Conservation (phyloP, 257 asterid species). For the Solanum dulcamara region DNA sequence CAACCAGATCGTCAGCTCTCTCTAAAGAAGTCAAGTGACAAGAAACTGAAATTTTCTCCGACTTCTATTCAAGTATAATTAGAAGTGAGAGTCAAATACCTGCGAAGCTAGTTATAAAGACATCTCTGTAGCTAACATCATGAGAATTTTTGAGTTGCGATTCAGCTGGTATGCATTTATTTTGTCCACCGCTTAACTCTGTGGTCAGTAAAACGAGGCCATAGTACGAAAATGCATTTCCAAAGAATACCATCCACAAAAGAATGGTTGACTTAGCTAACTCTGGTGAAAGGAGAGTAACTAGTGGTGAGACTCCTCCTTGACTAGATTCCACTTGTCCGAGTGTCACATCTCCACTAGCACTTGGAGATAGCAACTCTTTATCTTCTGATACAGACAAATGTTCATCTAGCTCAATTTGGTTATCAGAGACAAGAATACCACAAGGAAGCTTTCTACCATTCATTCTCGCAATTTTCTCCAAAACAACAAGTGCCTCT, state of each 20-base stretch:
- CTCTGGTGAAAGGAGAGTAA: constrained; percentile 56
- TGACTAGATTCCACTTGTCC: constrained; percentile 3
- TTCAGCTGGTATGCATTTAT: constrained; percentile 19
- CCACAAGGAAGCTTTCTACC: constrained; percentile 20
- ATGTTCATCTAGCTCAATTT: constrained; percentile 1
- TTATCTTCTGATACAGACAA: constrained; percentile 28
- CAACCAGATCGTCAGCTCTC: constrained; percentile 3
- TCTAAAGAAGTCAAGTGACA: background rate
- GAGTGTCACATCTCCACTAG: constrained; percentile 7
- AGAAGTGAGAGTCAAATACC: constrained; percentile 27
- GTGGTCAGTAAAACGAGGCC: constrained; percentile 76
- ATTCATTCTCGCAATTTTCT: constrained; percentile 13
- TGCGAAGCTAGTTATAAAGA: constrained; percentile 63
- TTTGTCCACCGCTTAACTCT: constrained; percentile 40
- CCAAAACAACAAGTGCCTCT: constrained; percentile 16
- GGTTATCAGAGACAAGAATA: constrained; percentile 10
- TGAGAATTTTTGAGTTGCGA: constrained; percentile 21
- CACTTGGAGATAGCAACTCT: constrained; percentile 29
- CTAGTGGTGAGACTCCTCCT: constrained; percentile 27
- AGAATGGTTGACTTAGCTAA: constrained; percentile 51
- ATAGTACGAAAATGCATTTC: constrained; percentile 65
- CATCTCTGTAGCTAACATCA: constrained; percentile 40
- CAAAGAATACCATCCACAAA: constrained; percentile 62
- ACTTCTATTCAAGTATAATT: background rate
- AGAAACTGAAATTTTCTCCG: background rate